These are phyloP conservation scores for Mrakiaceae sp. DNA, from an alignment of 1,284 basidiomycete genomes.

Conservation along the genomic window DNA sequence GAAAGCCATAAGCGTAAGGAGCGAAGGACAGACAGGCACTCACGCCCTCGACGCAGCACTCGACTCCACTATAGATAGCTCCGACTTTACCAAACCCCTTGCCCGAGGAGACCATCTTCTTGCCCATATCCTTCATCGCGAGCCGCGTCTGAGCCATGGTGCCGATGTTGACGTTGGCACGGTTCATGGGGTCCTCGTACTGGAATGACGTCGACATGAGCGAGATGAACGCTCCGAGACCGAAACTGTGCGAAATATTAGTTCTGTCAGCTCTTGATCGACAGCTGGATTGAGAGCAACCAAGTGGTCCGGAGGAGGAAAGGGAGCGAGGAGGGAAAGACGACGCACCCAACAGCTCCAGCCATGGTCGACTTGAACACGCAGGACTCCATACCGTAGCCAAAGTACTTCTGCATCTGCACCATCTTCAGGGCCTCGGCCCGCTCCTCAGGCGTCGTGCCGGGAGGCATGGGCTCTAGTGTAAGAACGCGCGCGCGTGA, in stretches of 20 bases:
- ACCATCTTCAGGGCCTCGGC: slow-evolving; percentile 53
- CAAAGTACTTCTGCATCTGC: slow-evolving; percentile 62
- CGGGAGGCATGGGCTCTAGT: slow-evolving; percentile 54
- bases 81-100: slow-evolving; percentile 94
- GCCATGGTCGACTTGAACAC: slow-evolving; percentile 66
- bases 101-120: slow-evolving; percentile 78
- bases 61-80: slow-evolving; percentile 81
- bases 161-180: slow-evolving; percentile 40
- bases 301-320: background rate
- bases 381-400: slow-evolving; percentile 69
- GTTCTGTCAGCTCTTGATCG: slow-evolving; percentile 7
- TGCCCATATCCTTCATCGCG: slow-evolving; percentile 90
- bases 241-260: slow-evolving; percentile 52
- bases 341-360: slow-evolving; percentile 59
- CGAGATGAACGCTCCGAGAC: slow-evolving; percentile 87
- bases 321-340: background rate
- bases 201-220: slow-evolving; percentile 91
- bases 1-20: background rate
- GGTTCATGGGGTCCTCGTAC: slow-evolving; percentile 83
- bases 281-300: background rate
- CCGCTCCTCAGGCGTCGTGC: slow-evolving; percentile 68
- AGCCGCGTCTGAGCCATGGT: slow-evolving; percentile 51
- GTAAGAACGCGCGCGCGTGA: background rate
- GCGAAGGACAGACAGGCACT: slow-evolving; percentile 35
- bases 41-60: slow-evolving; percentile 92